phyloP scores from a whole-genome alignment of 2,329 filamentous ascomycete genomes.

The Fusarium burgessii region DNA sequence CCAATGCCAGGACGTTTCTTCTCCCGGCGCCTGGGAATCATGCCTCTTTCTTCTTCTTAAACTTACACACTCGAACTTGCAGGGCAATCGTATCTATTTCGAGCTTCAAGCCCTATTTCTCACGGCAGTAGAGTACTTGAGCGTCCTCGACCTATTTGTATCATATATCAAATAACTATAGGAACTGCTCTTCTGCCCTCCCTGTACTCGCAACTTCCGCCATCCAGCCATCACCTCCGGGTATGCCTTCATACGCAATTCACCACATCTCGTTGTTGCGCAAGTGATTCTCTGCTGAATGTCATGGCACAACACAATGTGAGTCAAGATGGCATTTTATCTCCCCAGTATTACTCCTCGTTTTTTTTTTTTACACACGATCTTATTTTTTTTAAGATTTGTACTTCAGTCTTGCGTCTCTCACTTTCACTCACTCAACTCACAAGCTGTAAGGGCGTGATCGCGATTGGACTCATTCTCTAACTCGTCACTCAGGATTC shows the following conservation, averaged over 20 bases:
- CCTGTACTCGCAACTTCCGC: slow-evolving; percentile 37
- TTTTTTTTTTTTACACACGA: slow-evolving; percentile 29
- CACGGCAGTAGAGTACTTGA: slow-evolving; percentile 1
- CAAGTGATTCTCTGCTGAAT: slow-evolving; percentile 51
- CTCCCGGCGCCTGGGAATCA: slow-evolving; percentile 53
- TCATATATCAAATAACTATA: slow-evolving; percentile 6
- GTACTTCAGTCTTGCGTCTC: slow-evolving; percentile 13
- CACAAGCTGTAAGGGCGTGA: slow-evolving; percentile 28
- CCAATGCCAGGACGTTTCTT: slow-evolving; percentile 56
- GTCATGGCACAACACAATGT: slow-evolving; percentile 57
- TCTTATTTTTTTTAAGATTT: slow-evolving; percentile 23
- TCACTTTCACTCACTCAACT: slow-evolving; percentile 23
- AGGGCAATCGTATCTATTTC: slow-evolving; percentile 45
- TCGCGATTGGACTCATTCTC: slow-evolving; percentile 40
- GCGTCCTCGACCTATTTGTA: slow-evolving; percentile 1
- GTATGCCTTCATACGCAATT: slow-evolving; percentile 50
- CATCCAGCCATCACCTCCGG: slow-evolving; percentile 45
- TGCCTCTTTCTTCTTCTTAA: slow-evolving; percentile 52
- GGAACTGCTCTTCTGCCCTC: slow-evolving; percentile 17
- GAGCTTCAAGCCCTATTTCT: slow-evolving; percentile 32
- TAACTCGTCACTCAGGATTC: slow-evolving; percentile 50
- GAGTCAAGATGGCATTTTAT: slow-evolving; percentile 37
- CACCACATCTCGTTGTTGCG: slow-evolving; percentile 51
- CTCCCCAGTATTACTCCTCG: slow-evolving; percentile 35
- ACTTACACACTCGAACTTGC: slow-evolving; percentile 50